Evolutionary conservation across 495 filamentous ascomycete species (phyloP).

Genomic region (Immersiella caudata): DNA sequence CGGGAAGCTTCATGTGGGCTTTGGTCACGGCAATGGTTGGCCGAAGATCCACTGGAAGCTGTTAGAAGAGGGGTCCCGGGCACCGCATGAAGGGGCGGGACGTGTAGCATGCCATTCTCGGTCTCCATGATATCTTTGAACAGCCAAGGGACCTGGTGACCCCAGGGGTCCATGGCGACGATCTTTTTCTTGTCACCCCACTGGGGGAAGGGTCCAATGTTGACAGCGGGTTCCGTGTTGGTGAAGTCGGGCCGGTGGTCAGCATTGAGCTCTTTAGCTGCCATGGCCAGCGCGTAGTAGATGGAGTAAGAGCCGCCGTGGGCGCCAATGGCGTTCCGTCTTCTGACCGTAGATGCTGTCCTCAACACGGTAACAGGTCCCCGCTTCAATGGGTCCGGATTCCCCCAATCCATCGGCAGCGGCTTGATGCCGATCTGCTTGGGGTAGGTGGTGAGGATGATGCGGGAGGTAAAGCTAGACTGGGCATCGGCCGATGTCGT

Average conservation of each 20-base stretch:
- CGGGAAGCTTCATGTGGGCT: conserved; percentile 95
- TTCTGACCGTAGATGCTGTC: conserved; percentile 71
- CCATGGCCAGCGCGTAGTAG: conserved; percentile 92
- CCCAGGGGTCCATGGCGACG: conserved; percentile 94
- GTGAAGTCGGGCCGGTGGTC: conserved; percentile 90
- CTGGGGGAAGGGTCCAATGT: conserved; percentile 83
- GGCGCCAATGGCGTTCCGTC: conserved; percentile 80
- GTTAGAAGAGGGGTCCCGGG: neutral
- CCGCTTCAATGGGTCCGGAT: conserved; percentile 68
- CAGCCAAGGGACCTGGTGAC: conserved; percentile 84
- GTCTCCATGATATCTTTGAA: conserved; percentile 69
- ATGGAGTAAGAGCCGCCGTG: conserved; percentile 98
- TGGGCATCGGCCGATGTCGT: conserved; percentile 25
- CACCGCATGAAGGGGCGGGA: neutral
- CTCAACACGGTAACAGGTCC: conserved; percentile 93
- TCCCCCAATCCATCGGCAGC: conserved; percentile 84
- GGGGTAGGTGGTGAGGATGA: conserved; percentile 80
- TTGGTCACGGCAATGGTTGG: conserved; percentile 93
- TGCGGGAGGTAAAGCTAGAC: conserved; percentile 37
- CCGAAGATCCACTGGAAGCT: conserved; percentile 70
- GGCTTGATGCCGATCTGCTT: conserved; percentile 93
- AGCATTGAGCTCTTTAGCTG: conserved; percentile 80
- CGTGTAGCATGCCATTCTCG: conserved; percentile 53
- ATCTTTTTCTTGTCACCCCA: conserved; percentile 95
- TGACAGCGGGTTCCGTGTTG: conserved; percentile 88